Base-by-base conservation (phyloP, 2,329 filamentous ascomycete genomes). In the Aspergillus terreus region DNA sequence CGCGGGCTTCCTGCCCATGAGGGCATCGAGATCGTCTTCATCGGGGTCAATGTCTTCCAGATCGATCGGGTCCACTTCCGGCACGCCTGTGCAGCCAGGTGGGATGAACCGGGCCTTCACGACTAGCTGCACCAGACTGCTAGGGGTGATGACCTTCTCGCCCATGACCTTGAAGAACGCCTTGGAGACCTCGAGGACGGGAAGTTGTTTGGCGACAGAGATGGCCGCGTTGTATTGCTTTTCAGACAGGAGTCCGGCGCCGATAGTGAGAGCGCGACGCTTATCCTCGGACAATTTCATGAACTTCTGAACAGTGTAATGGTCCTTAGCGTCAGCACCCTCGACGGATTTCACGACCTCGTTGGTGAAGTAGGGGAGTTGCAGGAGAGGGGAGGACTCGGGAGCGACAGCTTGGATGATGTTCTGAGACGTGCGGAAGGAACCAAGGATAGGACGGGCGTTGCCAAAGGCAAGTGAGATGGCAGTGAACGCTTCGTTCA, bases 101-200 rank as follows among this genome's bases (percentile, higher is more conserved):
- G 94, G 94, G 44, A 97, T 85, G 66, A 97, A 88, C 50, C 94
- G 90, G 30, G 88, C 91, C 78, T 99, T 99, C 68, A 99, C 84
- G 47, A 99, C 90, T 27, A 99, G 86, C 56, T 92, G 92, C 19
- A 97, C 92, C 35, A 99, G 82, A 51, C 91, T 95, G 52, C 88
- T 90, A 6, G 94, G 92, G 30, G 92, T 95, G 65, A 99, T 90
- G 70, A 87, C 88, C 59, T 88, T 89, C 75, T 99, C 95, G 67
- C 94, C 94, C 47, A 90, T 86, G 43, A 99, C 95, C 79, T 99
- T 99, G 84, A 99, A 99, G 75, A 96, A 99, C 6, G 91, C 90
- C 75, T 91, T 95, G 65, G 90, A 90, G 10, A 99, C 84, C 52
- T 88, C 82, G 50, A 99, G 79, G 57, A 84, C 82, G 1, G 94